Base-by-base conservation (phyloP, 2,329 filamentous ascomycete genomes). In the Sporothrix dimorphospora region DNA sequence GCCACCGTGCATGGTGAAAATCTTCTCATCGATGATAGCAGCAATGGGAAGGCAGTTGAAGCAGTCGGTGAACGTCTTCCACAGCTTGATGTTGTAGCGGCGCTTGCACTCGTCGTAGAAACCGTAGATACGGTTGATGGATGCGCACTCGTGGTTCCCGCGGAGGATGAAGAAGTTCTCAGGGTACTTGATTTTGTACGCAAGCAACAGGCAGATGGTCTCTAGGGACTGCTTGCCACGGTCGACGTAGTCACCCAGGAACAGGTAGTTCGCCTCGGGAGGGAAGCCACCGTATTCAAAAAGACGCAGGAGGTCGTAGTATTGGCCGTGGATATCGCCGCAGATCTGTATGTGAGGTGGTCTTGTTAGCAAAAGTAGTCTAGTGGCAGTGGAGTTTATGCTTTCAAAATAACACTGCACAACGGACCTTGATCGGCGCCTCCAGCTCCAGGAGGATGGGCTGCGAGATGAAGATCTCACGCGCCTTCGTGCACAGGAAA, bases 71-170 rank as follows among this genome's bases (percentile, higher is more conserved):
- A 99, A 98, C 1, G 95, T 98, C 89, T 99, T 99, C 95, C 95
- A 98, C 74, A 98, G 88, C 89, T 98, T 98, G 87, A 98, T 97
- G 85, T 98, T 99, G 86, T 97, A 98, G 78, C 95, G 89, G 81
- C 96, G 92, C 88, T 99, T 99, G 91, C 95, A 99, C 84, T 99
- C 95, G 80, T 99, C 96, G 87, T 99, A 99, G 87, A 99, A 99
- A 73, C 96, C 96, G 82, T 99, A 99, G 83, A 98, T 97, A 80
- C 96, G 94, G 86, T 97, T 99, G 87, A 99, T 97, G 70, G 93
- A 97, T 73, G 96, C 96, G 85, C 96, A 98, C 84, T 99, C 96
- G 87, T 99, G 96, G 87, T 99, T 99, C 75, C 96, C 96, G 77
- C 96, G 94, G 73, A 99, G 90, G 77, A 99, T 92, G 87, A 99